These are phyloP conservation scores for Fusarium graminum DNA, from an alignment of 2,329 filamentous ascomycete genomes.

Conservation along the genomic window DNA sequence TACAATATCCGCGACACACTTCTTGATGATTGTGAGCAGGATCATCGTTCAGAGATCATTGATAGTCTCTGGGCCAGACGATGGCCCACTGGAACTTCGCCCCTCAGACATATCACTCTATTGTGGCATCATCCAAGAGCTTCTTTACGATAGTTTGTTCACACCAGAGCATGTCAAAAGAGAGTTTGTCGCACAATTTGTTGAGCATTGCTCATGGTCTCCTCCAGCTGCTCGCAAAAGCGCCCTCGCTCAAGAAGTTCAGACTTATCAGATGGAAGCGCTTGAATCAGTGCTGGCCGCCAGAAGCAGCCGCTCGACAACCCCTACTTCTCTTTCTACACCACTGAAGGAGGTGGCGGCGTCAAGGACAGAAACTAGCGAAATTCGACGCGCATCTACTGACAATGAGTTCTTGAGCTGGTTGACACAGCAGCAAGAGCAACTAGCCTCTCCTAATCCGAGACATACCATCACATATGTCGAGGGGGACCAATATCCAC, in stretches of 20 bases:
- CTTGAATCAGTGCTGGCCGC: not conserved
- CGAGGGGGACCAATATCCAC: not conserved
- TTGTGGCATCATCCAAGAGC: not conserved
- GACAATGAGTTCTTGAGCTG: not conserved
- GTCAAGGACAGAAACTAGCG: accelerated
- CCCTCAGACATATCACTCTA: not conserved
- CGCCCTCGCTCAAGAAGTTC: not conserved
- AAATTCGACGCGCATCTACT: not conserved
- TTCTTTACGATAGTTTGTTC: not conserved
- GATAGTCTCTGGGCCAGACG: not conserved
- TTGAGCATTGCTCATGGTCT: slow-evolving; percentile 10
- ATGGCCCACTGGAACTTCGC: not conserved
- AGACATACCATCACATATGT: not conserved
- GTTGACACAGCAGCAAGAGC: not conserved
- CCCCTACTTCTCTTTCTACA: not conserved
- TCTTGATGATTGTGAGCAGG: slow-evolving; percentile 7
- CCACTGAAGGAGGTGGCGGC: not conserved
- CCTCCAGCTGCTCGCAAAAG: not conserved
- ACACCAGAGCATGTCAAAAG: not conserved
- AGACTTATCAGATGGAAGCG: not conserved
- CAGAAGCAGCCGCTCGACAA: not conserved
- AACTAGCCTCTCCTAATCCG: not conserved
- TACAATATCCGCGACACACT: not conserved
- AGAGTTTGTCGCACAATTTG: slow-evolving; percentile 3
- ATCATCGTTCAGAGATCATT: not conserved